These are phyloP conservation scores for Agrocybe praecox DNA, from an alignment of 768 basidiomycete genomes.

Conservation along the genomic window DNA sequence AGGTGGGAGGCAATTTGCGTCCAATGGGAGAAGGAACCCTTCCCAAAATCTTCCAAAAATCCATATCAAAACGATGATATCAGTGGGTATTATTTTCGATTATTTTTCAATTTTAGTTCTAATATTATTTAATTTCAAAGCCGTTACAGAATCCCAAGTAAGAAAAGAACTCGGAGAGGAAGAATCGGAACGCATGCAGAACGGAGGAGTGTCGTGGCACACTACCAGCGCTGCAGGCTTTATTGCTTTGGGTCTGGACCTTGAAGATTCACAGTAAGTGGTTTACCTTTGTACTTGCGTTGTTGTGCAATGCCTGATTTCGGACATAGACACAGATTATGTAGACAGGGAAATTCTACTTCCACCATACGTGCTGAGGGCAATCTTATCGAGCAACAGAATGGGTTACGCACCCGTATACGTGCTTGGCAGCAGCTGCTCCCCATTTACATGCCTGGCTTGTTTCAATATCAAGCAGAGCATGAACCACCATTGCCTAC, in stretches of 20 bases:
- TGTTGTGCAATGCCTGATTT: too few relatives aligned
- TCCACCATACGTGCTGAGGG: neutral
- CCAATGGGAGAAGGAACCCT: neutral
- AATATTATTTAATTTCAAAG: neutral
- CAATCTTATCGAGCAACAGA: constrained; percentile 9
- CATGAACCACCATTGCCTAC: too few relatives aligned
- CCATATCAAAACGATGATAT: neutral
- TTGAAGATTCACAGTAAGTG: neutral
- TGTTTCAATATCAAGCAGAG: constrained; percentile 2
- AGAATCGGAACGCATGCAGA: neutral
- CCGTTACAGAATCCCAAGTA: neutral
- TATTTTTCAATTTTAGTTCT: neutral
- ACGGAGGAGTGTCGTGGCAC: neutral
- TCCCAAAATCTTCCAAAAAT: constrained; percentile 1
- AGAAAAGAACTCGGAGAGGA: neutral
- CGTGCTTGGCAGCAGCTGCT: constrained; percentile 13
- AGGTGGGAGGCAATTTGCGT: constrained; percentile 4
- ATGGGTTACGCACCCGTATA: constrained; percentile 4
- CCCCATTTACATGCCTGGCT: constrained; percentile 16
- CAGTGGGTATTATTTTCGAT: neutral
- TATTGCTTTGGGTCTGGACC: neutral
- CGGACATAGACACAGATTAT: constrained; percentile 5
- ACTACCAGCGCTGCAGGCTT: neutral
- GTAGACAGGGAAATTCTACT: neutral
- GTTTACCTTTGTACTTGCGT: too few relatives aligned